phyloP scores from a whole-genome alignment of 2,329 filamentous ascomycete genomes.

The Lasiodiplodia hormozganensis region DNA sequence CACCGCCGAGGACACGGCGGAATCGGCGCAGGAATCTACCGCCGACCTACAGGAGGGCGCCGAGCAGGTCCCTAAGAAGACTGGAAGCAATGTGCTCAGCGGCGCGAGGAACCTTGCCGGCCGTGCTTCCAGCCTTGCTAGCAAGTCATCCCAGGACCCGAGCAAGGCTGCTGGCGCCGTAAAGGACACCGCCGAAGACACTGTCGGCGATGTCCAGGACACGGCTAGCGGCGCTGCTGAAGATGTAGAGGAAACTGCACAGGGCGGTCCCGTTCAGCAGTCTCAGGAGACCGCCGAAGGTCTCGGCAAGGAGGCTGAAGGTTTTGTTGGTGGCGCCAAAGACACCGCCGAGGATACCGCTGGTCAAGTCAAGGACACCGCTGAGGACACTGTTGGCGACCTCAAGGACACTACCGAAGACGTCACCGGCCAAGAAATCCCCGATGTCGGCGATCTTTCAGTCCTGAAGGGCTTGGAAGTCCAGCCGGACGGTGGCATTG shows the following conservation, averaged over 20 bases:
- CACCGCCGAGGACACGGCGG: slow-evolving; percentile 35
- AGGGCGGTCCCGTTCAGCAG: slow-evolving; percentile 35
- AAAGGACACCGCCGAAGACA: slow-evolving; percentile 38
- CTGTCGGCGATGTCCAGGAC: slow-evolving; percentile 36
- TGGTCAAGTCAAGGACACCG: slow-evolving; percentile 32
- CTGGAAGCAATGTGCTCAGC: slow-evolving; percentile 18
- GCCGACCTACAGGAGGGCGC: slow-evolving; percentile 27
- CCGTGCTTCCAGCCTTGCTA: slow-evolving; percentile 54
- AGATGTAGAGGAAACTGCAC: slow-evolving; percentile 42
- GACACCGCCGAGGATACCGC: slow-evolving; percentile 34
- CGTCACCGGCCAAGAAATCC: slow-evolving; percentile 40
- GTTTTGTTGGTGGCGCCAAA: slow-evolving; percentile 32
- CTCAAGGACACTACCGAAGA: slow-evolving; percentile 36
- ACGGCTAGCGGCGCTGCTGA: slow-evolving; percentile 42
- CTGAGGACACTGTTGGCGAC: slow-evolving; percentile 32
- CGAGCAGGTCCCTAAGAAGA: slow-evolving; percentile 24
- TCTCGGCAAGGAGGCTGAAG: slow-evolving; percentile 26
- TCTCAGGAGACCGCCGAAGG: slow-evolving; percentile 35
- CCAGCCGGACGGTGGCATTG: slow-evolving; percentile 61
- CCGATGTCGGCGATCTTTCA: slow-evolving; percentile 53
- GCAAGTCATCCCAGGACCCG: slow-evolving; percentile 50
- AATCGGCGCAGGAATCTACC: slow-evolving; percentile 30
- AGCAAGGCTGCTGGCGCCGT: slow-evolving; percentile 45
- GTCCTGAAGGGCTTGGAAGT: slow-evolving; percentile 60
- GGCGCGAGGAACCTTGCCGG: slow-evolving; percentile 50